phyloP scores from a whole-genome alignment of 176 grass and related monocot species.

The Zizania latifolia region DNA sequence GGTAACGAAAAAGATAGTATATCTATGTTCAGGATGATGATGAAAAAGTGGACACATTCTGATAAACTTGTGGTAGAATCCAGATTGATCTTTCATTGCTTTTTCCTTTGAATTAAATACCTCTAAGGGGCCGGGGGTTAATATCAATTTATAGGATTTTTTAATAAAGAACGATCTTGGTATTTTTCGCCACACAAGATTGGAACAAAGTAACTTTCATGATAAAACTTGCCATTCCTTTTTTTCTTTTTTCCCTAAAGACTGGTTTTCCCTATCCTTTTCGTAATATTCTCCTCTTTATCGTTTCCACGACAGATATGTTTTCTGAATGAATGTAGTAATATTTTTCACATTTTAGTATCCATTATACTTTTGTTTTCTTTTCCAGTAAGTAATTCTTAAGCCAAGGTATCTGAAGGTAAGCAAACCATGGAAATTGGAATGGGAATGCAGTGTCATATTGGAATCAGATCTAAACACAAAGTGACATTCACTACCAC shows the following conservation, averaged over 20 bases:
- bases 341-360: neutral
- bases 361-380: neutral
- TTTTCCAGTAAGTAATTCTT: constrained; percentile 27
- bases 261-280: neutral
- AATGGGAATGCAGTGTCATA: constrained; percentile 6
- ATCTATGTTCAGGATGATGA: no score
- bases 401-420: neutral
- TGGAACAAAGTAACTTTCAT: constrained; percentile 21
- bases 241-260: no score
- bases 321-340: neutral
- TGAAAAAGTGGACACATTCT: no score
- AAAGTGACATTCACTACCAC: constrained; percentile 15
- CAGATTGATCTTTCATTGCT: no score
- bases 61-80: no score
- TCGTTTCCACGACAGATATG: neutral
- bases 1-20: no score
- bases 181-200: neutral
- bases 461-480: constrained; percentile 26
- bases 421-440: constrained; percentile 9
- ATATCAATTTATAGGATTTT: neutral
- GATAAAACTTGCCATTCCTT: no score
- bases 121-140: no score
- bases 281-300: constrained; percentile 1
- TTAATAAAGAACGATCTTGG: neutral
- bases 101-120: no score